Evolutionary conservation across 139 green algal species (phyloP).

Genomic region (Eudorina sp.): DNA sequence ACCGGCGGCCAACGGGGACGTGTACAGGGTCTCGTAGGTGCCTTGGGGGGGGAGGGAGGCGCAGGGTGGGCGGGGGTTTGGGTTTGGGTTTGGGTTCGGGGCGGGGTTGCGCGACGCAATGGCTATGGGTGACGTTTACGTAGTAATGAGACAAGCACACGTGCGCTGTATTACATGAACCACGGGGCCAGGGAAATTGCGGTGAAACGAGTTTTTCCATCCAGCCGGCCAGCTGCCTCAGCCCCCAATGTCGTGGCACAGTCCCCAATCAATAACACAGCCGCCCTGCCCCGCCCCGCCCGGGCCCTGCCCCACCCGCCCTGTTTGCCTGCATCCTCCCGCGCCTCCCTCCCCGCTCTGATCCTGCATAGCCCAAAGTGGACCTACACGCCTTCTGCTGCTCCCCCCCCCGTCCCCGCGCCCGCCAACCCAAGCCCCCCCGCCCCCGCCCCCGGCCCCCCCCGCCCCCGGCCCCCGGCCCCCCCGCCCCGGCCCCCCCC

Average conservation of each 20-base stretch:
- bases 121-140: not conserved
- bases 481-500: too few species aligned
- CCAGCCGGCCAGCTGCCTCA: too few species aligned
- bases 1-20: conserved; percentile 44
- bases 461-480: not conserved
- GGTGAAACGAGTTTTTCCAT: not conserved
- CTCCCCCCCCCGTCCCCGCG: not conserved
- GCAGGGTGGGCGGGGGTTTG: not conserved
- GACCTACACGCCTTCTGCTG: not conserved
- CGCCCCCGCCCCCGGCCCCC: too few species aligned
- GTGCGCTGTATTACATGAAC: not conserved
- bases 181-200: not conserved
- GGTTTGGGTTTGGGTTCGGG: too few species aligned
- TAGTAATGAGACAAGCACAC: not conserved
- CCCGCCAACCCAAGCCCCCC: not conserved
- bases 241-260: too few species aligned
- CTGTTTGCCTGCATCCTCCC: too few species aligned
- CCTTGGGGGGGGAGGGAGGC: not conserved
- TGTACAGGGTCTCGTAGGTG: conserved; percentile 68
- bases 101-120: not conserved
- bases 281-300: too few species aligned
- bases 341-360: not conserved
- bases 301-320: too few species aligned
- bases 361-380: not conserved
- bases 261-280: too few species aligned